phyloP scores from a whole-genome alignment of 768 basidiomycete genomes.

The Boletus eberwhitei region DNA sequence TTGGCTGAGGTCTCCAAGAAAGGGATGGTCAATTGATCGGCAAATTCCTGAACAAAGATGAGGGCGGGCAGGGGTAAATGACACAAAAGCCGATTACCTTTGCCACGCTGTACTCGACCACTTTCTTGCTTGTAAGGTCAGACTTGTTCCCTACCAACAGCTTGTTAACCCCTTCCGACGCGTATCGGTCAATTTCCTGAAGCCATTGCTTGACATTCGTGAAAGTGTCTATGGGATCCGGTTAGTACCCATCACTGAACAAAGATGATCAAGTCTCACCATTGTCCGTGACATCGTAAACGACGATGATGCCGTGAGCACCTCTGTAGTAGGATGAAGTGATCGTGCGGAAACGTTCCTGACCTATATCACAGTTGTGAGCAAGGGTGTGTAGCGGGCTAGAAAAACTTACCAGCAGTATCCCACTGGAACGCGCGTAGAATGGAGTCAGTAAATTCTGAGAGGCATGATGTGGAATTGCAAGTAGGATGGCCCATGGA shows the following conservation, averaged over 20 bases:
- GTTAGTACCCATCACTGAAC: conserved; percentile 5
- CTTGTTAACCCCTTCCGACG: conserved; percentile 98
- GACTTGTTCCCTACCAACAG: conserved; percentile 98
- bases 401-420: conserved; percentile 71
- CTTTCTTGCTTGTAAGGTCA: conserved; percentile 95
- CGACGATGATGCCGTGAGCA: conserved; percentile 96
- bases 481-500: background rate
- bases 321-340: conserved; percentile 99
- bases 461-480: background rate
- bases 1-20: conserved; percentile 99
- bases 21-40: conserved; percentile 88
- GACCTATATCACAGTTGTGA: conserved; percentile 50
- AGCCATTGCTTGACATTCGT: conserved; percentile 95
- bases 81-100: conserved; percentile 50
- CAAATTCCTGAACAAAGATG: conserved; percentile 68
- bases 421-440: conserved; percentile 65
- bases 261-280: conserved; percentile 40
- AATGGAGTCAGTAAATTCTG: conserved; percentile 12
- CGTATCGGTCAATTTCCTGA: conserved; percentile 92
- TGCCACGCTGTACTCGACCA: conserved; percentile 84
- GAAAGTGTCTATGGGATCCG: conserved; percentile 69
- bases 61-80: background rate
- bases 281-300: conserved; percentile 98
- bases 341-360: conserved; percentile 98
- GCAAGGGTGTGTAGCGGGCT: background rate